Conservation (phyloP, 208 protist species). For the Acanthamoeba royreba region DNA sequence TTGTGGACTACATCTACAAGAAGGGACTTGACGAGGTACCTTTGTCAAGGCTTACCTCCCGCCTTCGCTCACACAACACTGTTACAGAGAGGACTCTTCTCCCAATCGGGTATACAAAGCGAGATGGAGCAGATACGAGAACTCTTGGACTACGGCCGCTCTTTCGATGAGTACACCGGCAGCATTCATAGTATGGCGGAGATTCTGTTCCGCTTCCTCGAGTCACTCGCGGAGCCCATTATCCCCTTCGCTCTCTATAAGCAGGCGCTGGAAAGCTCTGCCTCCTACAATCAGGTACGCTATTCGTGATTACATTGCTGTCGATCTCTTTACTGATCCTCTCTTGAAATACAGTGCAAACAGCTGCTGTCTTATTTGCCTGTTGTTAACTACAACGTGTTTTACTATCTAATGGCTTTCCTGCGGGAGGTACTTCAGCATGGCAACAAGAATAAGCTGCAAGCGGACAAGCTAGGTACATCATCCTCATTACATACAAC, state of each 20-base stretch:
- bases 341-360: slow-evolving; percentile 47
- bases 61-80: neutral
- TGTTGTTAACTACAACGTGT: slow-evolving; percentile 71
- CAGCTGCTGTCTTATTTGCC: slow-evolving; percentile 62
- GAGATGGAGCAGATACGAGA: slow-evolving; percentile 68
- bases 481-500: neutral
- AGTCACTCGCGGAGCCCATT: slow-evolving; percentile 61
- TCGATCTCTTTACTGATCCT: neutral
- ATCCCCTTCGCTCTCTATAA: slow-evolving; percentile 66
- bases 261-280: slow-evolving; percentile 55
- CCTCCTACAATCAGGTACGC: slow-evolving; percentile 2
- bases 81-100: slow-evolving; percentile 57
- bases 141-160: slow-evolving; percentile 60
- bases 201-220: slow-evolving; percentile 67
- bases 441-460: slow-evolving; percentile 4
- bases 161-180: slow-evolving; percentile 51
- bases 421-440: slow-evolving; percentile 63
- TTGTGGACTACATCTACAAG: slow-evolving; percentile 70
- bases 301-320: neutral
- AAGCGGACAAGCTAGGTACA: slow-evolving; percentile 38
- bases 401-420: slow-evolving; percentile 76
- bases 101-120: slow-evolving; percentile 24
- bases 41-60: neutral
- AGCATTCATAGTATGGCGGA: slow-evolving; percentile 70
- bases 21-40: slow-evolving; percentile 60